Evolutionary conservation across 805 yeast genomes (phyloP).

Genomic region (Hanseniaspora meyeri): DNA sequence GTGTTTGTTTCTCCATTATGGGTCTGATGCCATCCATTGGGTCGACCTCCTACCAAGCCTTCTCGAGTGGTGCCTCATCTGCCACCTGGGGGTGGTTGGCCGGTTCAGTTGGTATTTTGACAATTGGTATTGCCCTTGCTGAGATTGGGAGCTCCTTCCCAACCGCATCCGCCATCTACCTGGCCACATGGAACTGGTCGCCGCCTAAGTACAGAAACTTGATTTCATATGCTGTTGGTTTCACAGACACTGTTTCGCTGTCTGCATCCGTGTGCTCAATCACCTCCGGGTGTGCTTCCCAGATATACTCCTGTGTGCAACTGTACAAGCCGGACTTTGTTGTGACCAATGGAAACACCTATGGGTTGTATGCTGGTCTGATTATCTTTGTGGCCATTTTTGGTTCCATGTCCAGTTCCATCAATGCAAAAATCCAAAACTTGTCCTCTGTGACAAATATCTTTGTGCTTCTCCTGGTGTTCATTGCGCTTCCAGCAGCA

Average conservation of each 20-base stretch:
- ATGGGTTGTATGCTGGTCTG: constrained; percentile 52
- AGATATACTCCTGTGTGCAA: constrained; percentile 42
- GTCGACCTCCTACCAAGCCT: constrained; percentile 26
- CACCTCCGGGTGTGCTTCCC: constrained; percentile 50
- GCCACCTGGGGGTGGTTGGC: constrained; percentile 61
- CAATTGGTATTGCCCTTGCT: constrained; percentile 45
- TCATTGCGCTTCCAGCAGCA: constrained; percentile 52
- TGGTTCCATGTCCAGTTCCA: constrained; percentile 42
- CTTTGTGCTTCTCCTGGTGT: constrained; percentile 36
- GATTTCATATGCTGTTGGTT: constrained; percentile 48
- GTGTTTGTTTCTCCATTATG: constrained; percentile 57
- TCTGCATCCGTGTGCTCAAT: constrained; percentile 53
- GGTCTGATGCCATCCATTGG: constrained; percentile 52
- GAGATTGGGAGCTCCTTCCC: constrained; percentile 55
- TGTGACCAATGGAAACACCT: constrained; percentile 40
- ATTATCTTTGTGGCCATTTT: constrained; percentile 36
- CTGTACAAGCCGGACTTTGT: constrained; percentile 31
- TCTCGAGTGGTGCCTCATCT: constrained; percentile 42
- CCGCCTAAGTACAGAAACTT: constrained; percentile 38
- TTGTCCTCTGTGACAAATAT: constrained; percentile 42
- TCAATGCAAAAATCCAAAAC: constrained; percentile 44
- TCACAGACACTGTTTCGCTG: constrained; percentile 53
- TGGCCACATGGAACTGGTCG: constrained; percentile 50
- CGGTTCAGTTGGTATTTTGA: constrained; percentile 41
- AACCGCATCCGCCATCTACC: constrained; percentile 59